These are phyloP conservation scores for Penicillium sp. DNA, from an alignment of 2,329 filamentous ascomycete genomes.

Conservation along the genomic window DNA sequence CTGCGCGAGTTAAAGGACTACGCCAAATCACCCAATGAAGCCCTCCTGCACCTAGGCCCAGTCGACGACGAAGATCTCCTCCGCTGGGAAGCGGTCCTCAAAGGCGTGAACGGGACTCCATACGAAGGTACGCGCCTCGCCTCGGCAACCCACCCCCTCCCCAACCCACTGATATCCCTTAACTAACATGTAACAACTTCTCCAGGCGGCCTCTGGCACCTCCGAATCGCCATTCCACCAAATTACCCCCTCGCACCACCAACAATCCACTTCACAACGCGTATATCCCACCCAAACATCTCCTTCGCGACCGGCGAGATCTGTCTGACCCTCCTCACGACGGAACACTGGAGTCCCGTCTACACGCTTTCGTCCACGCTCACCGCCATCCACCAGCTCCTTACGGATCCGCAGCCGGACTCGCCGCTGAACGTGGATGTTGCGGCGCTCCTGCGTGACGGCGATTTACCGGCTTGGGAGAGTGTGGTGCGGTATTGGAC, in stretches of 20 bases:
- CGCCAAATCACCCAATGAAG: constrained; percentile 57
- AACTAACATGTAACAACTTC: constrained; percentile 1
- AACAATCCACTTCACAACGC: constrained; percentile 76
- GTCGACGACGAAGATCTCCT: constrained; percentile 59
- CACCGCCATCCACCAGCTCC: constrained; percentile 50
- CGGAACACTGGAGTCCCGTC: constrained; percentile 75
- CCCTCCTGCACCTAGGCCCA: constrained; percentile 59
- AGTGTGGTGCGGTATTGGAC: constrained; percentile 52
- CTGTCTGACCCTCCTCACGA: constrained; percentile 82
- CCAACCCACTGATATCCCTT: neutral
- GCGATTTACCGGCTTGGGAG: constrained; percentile 49
- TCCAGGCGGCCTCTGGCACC: constrained; percentile 75
- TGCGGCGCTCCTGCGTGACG: constrained; percentile 48
- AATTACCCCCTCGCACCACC: constrained; percentile 81
- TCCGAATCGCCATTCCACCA: constrained; percentile 73
- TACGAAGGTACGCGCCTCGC: constrained; percentile 56
- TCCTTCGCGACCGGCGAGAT: constrained; percentile 79
- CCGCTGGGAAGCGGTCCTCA: constrained; percentile 63
- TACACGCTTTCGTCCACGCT: constrained; percentile 68
- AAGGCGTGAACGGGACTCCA: constrained; percentile 59
- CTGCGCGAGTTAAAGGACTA: constrained; percentile 64
- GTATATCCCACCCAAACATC: constrained; percentile 82
- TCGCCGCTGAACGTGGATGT: constrained; percentile 54
- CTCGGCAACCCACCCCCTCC: constrained; percentile 8
- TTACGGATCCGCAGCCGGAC: constrained; percentile 49